phyloP scores from a whole-genome alignment of 306 rosid species.

The Lablab purpureus region DNA sequence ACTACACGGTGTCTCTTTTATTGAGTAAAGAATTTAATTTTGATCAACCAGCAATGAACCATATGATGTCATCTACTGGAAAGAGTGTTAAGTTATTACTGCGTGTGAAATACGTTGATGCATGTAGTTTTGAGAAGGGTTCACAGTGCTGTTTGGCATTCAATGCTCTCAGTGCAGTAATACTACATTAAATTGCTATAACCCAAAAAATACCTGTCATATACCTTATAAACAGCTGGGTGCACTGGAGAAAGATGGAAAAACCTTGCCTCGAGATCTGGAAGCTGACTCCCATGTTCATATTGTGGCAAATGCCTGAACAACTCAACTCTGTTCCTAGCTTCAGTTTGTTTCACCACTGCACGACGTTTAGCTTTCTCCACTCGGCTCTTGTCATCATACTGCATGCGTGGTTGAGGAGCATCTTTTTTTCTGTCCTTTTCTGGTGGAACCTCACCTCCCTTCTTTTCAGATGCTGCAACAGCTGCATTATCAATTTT shows the following conservation, averaged over 20 bases:
- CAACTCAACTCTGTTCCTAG: slow-evolving; percentile 68
- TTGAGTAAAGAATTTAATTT: slow-evolving; percentile 11
- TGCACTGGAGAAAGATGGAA: slow-evolving; percentile 64
- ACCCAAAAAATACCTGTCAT: not conserved
- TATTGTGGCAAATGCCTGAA: slow-evolving; percentile 73
- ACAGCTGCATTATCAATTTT: slow-evolving; percentile 57
- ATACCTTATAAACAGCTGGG: slow-evolving; percentile 69
- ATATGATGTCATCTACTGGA: not conserved
- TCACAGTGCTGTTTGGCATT: slow-evolving; percentile 9
- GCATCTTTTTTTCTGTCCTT: slow-evolving; percentile 74
- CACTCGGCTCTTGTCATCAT: slow-evolving; percentile 65
- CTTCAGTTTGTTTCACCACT: slow-evolving; percentile 68
- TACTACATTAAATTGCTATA: not conserved
- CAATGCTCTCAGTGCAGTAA: slow-evolving; percentile 24
- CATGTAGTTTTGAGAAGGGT: not conserved
- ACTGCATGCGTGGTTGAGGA: slow-evolving; percentile 76
- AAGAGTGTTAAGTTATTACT: slow-evolving; percentile 14
- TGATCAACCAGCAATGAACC: slow-evolving; percentile 8
- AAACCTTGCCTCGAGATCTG: slow-evolving; percentile 65
- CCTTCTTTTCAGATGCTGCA: slow-evolving; percentile 63
- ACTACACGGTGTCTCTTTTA: slow-evolving; percentile 19
- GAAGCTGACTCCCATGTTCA: slow-evolving; percentile 74
- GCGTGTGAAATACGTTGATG: slow-evolving; percentile 10
- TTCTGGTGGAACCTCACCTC: slow-evolving; percentile 57
- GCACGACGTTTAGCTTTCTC: slow-evolving; percentile 73